A percentile compares a stretch with the other conserved stretches of the same genome.
These are phyloP conservation scores for Plasmopara viticola DNA, from an alignment of 352 stramenopile species.

Conservation along the genomic window DNA sequence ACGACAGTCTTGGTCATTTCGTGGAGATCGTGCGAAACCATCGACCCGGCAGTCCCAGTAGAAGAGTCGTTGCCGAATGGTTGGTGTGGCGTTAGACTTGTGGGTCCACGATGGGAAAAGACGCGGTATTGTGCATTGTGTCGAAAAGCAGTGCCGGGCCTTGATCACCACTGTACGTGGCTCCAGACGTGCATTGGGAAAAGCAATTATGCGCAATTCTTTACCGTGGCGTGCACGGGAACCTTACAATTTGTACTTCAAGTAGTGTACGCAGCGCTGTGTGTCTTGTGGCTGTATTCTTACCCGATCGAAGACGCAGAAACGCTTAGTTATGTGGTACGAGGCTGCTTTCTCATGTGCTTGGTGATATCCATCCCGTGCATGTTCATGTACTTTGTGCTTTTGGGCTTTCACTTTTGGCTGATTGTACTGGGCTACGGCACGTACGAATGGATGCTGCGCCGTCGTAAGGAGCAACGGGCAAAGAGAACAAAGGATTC, in stretches of 20 bases:
- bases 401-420: constrained; percentile 77
- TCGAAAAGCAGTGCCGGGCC: constrained; percentile 64
- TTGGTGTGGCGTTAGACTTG: constrained; percentile 68
- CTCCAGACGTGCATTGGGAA: constrained; percentile 81
- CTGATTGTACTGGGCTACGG: constrained; percentile 75
- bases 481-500: constrained; percentile 33
- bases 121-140: constrained; percentile 75
- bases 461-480: constrained; percentile 58
- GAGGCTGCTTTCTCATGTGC: constrained; percentile 43
- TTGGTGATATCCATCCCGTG: constrained; percentile 69
- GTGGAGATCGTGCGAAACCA: constrained; percentile 68
- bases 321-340: constrained; percentile 25
- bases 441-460: constrained; percentile 87
- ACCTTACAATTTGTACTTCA: constrained; percentile 67
- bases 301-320: constrained; percentile 21
- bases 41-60: constrained; percentile 47
- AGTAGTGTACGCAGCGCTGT: constrained; percentile 39
- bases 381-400: constrained; percentile 81
- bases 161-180: constrained; percentile 87
- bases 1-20: constrained; percentile 42
- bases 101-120: constrained; percentile 72
- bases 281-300: constrained; percentile 49
- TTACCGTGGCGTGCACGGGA: constrained; percentile 67
- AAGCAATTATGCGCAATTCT: constrained; percentile 84
- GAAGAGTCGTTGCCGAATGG: constrained; percentile 33